These are phyloP conservation scores for Chlorella variabilis DNA, from an alignment of 163 green algal genomes.

Conservation along the genomic window DNA sequence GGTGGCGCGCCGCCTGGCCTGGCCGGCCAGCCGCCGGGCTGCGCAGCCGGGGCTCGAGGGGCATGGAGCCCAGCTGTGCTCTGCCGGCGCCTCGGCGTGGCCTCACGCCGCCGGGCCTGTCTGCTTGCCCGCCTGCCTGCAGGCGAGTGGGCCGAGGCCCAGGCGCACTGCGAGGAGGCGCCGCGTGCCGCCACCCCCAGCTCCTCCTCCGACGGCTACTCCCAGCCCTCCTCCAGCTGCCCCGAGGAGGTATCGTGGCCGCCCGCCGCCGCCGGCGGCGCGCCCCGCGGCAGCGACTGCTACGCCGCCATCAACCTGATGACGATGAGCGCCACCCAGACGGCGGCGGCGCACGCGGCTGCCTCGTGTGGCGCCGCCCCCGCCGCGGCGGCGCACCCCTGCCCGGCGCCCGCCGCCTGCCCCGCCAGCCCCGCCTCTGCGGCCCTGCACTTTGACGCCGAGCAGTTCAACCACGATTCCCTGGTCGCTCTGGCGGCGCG, in stretches of 20 bases:
- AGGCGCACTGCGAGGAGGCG: background rate
- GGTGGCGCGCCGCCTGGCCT: background rate
- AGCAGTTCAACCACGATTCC: slow-evolving; percentile 16
- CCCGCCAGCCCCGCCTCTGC: background rate
- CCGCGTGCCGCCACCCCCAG: slow-evolving; percentile 21
- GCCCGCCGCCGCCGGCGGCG: slow-evolving; percentile 30
- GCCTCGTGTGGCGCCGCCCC: background rate
- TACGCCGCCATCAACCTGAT: slow-evolving; percentile 70
- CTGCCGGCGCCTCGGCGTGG: too few relatives aligned
- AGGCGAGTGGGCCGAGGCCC: slow-evolving; percentile 26
- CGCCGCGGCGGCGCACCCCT: background rate
- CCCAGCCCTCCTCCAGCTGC: slow-evolving; percentile 48
- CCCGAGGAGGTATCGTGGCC: slow-evolving; percentile 61
- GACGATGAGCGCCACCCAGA: slow-evolving; percentile 53
- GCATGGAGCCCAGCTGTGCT: too few relatives aligned
- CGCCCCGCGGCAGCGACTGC: slow-evolving; percentile 39
- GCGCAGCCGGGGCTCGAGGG: too few relatives aligned
- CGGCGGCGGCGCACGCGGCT: background rate
- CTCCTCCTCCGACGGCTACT: slow-evolving; percentile 26
- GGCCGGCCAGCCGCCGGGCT: too few relatives aligned
- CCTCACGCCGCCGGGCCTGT: background rate
- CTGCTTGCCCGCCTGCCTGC: background rate
- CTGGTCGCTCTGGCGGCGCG: slow-evolving; percentile 4
- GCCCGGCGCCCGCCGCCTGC: background rate
- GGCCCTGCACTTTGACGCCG: background rate